Base-by-base conservation (phyloP, 305 asterid genomes). In the Ruellia speciosa region DNA sequence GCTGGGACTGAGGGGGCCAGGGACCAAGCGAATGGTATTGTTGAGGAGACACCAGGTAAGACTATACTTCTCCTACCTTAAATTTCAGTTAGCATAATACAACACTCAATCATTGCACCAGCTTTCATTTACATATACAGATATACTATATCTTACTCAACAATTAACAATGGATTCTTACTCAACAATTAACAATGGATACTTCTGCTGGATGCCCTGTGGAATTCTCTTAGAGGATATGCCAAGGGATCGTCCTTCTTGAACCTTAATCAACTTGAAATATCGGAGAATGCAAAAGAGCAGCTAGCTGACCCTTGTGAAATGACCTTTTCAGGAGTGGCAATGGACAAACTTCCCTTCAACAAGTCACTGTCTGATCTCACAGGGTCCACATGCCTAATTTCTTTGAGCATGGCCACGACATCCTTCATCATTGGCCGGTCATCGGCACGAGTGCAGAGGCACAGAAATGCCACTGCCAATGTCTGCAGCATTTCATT, bases 381-480 rank as follows among this genome's bases (percentile, higher is more conserved):
- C 41, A 24, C 3, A 24, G 83, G 75, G 56, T 88, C 97, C 40
- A 71, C 81, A 48, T 69, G 72, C n/a, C 90, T 77, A 56, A 92
- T 92, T 55, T 92, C 97, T 51, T 76, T 75, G 48, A 92, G 86
- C 99, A 92, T 88, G 24, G 97, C 97, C 61, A 88, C 97, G 0
- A 88, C 86, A 63, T 92, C 99, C 77, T 87, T 92, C 99, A 88
- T 92, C 75, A 70, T 77, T 5, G 97, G 97, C 13, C 99, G 93
- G 33, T 84, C 94, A 40, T 82, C 75, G 0, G 90, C 74, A 0
- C 92, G 81, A 2, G 78, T 59, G 68, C 90, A 73, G 41, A 86
- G 80, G 60, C 99, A 92, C 41, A 88, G 79, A 66, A 88, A 92
- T 3, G 99, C 88, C 51, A 92, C 94, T 13, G 97, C 95, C 58